Conservation (phyloP, 2,329 filamentous ascomycete species). For the Ophiostoma sp. region DNA sequence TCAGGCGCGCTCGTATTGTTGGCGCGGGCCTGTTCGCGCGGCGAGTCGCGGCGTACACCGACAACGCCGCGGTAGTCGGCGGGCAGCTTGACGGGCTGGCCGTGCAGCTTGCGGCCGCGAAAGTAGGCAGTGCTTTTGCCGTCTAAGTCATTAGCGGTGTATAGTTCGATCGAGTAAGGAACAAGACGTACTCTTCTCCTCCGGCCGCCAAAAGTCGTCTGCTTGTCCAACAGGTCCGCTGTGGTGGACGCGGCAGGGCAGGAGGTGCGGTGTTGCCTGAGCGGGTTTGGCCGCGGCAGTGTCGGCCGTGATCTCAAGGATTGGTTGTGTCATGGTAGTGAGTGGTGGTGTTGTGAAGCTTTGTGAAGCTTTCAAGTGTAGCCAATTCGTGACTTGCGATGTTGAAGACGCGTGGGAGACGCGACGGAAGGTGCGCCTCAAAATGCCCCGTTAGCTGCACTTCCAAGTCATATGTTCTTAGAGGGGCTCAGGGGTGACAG, state of each 20-base stretch:
- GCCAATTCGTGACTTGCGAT: too few species aligned
- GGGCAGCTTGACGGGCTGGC: conserved; percentile 66
- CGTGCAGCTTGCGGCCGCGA: conserved; percentile 76
- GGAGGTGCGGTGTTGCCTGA: conserved; percentile 64
- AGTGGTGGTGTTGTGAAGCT: neutral
- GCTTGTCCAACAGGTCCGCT: conserved; percentile 67
- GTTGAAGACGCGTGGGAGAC: conserved; percentile 8
- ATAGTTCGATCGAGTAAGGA: neutral
- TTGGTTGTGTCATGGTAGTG: conserved; percentile 44
- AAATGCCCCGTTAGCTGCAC: conserved; percentile 15
- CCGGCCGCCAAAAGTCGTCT: conserved; percentile 70
- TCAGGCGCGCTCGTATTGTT: conserved; percentile 20
- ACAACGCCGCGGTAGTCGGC: conserved; percentile 69
- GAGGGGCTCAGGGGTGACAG: neutral
- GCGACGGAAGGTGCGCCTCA: neutral
- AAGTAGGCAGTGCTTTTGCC: conserved; percentile 61
- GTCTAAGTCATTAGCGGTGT: neutral
- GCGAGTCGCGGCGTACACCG: conserved; percentile 44
- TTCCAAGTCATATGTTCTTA: neutral
- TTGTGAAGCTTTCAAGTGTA: too few species aligned
- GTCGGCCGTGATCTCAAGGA: conserved; percentile 43
- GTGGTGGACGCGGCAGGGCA: conserved; percentile 80
- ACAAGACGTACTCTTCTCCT: conserved; percentile 23
- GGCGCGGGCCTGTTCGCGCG: conserved; percentile 36
- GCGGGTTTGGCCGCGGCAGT: conserved; percentile 27